phyloP scores from a whole-genome alignment of 176 grass and related monocot species.

The Triticum aestivum region IWGSC_CS_RefSeq_v2.1 NC_057812.1:11871586-11872085 shows the following conservation, averaged over 20 bases:
- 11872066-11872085: no score
- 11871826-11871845: background rate
- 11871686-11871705: background rate
- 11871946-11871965: no score
- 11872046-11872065: no score
- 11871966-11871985: no score
- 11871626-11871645: background rate
- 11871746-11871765: background rate
- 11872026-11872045: no score
- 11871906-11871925: background rate
- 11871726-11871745: background rate
- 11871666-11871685: background rate
- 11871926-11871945: no score
- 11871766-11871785: background rate
- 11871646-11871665: background rate
- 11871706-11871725: background rate
- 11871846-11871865: no score
- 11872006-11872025: no score
- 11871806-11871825: background rate
- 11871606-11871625: background rate
- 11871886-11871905: background rate
- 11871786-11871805: background rate
- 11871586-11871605: background rate
- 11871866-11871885: no score
- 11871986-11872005: no score